Conservation (phyloP, 441 rosid species). For the Arabidopsis lyrata region DNA sequence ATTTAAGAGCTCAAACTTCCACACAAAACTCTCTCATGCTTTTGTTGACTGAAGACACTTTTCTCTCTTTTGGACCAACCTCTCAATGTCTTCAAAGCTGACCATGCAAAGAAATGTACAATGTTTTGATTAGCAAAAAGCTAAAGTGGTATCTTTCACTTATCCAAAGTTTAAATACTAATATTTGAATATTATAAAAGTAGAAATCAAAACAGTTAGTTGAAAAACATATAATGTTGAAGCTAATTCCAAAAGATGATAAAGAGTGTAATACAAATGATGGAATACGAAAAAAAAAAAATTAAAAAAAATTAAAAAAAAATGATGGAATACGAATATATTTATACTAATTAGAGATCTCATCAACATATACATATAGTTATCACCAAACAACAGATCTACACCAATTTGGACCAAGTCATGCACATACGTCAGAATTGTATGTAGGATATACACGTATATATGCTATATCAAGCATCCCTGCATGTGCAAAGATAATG, state of each 20-base stretch:
- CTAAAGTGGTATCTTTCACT: not conserved
- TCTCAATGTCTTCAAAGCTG: conserved; percentile 28
- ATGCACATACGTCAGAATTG: not conserved
- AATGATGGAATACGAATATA: not conserved
- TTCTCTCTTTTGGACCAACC: conserved; percentile 28
- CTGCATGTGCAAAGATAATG: not conserved
- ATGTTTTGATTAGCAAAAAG: conserved; percentile 19
- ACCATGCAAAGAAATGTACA: conserved; percentile 22
- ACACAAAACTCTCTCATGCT: conserved; percentile 34
- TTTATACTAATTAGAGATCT: not conserved
- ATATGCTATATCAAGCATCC: conserved; percentile 2
- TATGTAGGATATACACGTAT: not conserved
- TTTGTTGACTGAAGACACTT: conserved; percentile 41
- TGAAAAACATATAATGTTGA: not conserved
- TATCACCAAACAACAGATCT: conserved; percentile 19
- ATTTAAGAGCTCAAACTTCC: conserved; percentile 40
- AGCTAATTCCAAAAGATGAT: not conserved
- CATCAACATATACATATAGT: conserved; percentile 9
- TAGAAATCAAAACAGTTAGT: too few species aligned
- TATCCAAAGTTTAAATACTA: not conserved
- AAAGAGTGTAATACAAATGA: not conserved
- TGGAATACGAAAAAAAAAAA: not conserved
- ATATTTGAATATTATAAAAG: not conserved
- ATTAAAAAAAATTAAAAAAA: too few species aligned
- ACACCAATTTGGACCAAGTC: not conserved